Evolutionary conservation across 257 asterid species (phyloP), one percentile per base, ranked within the genome.

Genomic region (Capsicum pubescens): DNA sequence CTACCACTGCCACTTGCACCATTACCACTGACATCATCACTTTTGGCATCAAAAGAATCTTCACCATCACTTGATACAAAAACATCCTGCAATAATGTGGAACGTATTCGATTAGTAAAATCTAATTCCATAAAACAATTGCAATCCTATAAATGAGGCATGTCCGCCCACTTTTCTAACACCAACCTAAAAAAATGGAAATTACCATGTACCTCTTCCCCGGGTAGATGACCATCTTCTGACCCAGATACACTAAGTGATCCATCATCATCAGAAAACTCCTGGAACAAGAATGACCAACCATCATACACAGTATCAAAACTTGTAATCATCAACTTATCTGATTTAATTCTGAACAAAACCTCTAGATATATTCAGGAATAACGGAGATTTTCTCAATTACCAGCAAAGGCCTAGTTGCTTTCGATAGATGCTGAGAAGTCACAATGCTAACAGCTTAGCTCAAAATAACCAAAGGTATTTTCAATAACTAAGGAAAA

Each of bases 131-230:
- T 64, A 81, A 46, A 14, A 59, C 46, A 50, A 7, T 74, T 2
- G 1, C 21, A 74, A 70, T 11, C 15, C 13, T 42, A 54, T 52
- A 58, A 50, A 10, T 15, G 79, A 74, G 36, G 15, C 26, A 15
- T 42, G 52, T 39, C 5, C 14, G 11, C 36, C 60, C 60, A n/a
- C 5, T 8, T 55, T 9, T 19, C 46, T 16, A 11, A 56, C 54
- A 42, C 39, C 26, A 36, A 58, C 46, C 19, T 17, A 79, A 80
- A 57, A 84, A 21, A 44, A 72, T 79, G 35, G 78, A 72, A 84
- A 85, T 84, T 81, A 72, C 83, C 85, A 85, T 39, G 72, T 90
- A 93, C 97, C 97, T 94, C 95, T 86, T 92, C 88, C 13, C 86
- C 88, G 4, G 92, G 86, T 84, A 67, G 71, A 58, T 90, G 87